A percentile compares a stretch with the other conserved stretches of the same genome.
phyloP scores from a whole-genome alignment of 2,329 filamentous ascomycete species.

The Cladosporium phlei region DNA sequence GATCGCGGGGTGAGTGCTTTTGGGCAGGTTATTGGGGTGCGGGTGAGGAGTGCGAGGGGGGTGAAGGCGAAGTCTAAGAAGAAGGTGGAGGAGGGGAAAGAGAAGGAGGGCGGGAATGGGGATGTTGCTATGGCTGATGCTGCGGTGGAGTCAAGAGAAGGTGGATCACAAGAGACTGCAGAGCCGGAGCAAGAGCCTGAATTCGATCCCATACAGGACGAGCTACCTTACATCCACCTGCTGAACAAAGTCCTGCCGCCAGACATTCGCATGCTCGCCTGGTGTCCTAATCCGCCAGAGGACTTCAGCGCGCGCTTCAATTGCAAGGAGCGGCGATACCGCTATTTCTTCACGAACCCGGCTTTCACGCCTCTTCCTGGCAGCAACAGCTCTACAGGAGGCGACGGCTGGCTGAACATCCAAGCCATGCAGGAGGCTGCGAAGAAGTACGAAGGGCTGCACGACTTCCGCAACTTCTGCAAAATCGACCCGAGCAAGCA shows the following conservation, averaged over 20 bases:
- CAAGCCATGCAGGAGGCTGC: slow-evolving; percentile 80
- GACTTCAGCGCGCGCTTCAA: slow-evolving; percentile 89
- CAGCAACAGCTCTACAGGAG: slow-evolving; percentile 15
- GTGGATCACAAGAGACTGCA: slow-evolving; percentile 13
- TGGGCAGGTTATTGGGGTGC: slow-evolving; percentile 83
- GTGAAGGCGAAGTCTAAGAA: slow-evolving; percentile 20
- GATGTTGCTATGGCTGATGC: slow-evolving; percentile 14
- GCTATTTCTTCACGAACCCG: slow-evolving; percentile 97
- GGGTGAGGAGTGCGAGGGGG: slow-evolving; percentile 68
- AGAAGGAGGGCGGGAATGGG: slow-evolving; percentile 16
- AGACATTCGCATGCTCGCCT: slow-evolving; percentile 86
- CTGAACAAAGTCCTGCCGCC: slow-evolving; percentile 83
- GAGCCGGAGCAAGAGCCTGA: slow-evolving; percentile 20
- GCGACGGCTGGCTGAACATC: slow-evolving; percentile 78
- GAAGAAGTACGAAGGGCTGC: slow-evolving; percentile 69
- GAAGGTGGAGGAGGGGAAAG: slow-evolving; percentile 15
- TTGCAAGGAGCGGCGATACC: slow-evolving; percentile 84
- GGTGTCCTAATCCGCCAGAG: slow-evolving; percentile 76
- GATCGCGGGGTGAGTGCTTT: slow-evolving; percentile 94
- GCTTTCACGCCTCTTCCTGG: slow-evolving; percentile 66
- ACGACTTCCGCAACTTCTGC: slow-evolving; percentile 97
- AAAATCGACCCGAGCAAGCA: slow-evolving; percentile 89
- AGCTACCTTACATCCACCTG: slow-evolving; percentile 76
- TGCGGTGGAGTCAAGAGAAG: slow-evolving; percentile 15
- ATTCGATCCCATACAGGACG: slow-evolving; percentile 69